These are phyloP conservation scores for Leucosporidium yakuticum DNA, from an alignment of 768 basidiomycete genomes.

Conservation along the genomic window DNA sequence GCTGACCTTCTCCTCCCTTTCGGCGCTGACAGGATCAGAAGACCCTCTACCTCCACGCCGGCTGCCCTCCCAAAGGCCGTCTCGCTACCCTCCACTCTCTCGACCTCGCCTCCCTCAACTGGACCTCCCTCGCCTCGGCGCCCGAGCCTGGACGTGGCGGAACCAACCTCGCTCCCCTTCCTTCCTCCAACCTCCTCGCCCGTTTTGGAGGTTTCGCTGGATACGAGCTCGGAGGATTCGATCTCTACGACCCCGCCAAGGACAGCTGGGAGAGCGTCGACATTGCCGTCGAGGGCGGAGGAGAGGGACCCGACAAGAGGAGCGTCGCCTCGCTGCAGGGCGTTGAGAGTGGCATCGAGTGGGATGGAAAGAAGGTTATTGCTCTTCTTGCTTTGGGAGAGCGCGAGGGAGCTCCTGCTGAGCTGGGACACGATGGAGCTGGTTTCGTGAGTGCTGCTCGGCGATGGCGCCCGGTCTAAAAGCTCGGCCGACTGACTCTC, in stretches of 20 bases:
- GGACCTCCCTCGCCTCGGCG: slow-evolving; percentile 44
- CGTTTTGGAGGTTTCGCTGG: slow-evolving; percentile 44
- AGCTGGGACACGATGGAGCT: slow-evolving; percentile 47
- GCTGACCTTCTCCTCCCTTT: not conserved
- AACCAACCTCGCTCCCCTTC: slow-evolving; percentile 45
- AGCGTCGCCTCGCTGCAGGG: slow-evolving; percentile 46
- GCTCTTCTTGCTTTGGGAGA: slow-evolving; percentile 42
- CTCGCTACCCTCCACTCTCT: slow-evolving; percentile 45
- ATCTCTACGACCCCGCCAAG: slow-evolving; percentile 43
- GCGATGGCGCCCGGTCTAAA: not conserved
- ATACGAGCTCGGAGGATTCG: slow-evolving; percentile 45
- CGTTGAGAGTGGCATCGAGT: slow-evolving; percentile 33
- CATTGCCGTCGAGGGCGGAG: slow-evolving; percentile 3
- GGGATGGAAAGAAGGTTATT: slow-evolving; percentile 22
- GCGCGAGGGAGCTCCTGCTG: slow-evolving; percentile 40
- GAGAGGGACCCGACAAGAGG: slow-evolving; percentile 42
- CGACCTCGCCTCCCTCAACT: slow-evolving; percentile 40
- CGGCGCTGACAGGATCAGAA: slow-evolving; percentile 32
- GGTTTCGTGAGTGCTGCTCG: slow-evolving; percentile 35
- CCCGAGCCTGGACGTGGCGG: slow-evolving; percentile 48
- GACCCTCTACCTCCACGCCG: slow-evolving; percentile 47
- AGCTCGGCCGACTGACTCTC: not conserved
- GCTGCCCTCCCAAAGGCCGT: slow-evolving; percentile 46
- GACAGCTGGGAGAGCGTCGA: slow-evolving; percentile 38
- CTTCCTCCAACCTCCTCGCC: slow-evolving; percentile 12